A percentile compares a stretch with the other conserved stretches of the same genome.
These are phyloP conservation scores for Moesziomyces globuligerus DNA, from an alignment of 1,284 basidiomycete species.

Conservation along the genomic window DNA sequence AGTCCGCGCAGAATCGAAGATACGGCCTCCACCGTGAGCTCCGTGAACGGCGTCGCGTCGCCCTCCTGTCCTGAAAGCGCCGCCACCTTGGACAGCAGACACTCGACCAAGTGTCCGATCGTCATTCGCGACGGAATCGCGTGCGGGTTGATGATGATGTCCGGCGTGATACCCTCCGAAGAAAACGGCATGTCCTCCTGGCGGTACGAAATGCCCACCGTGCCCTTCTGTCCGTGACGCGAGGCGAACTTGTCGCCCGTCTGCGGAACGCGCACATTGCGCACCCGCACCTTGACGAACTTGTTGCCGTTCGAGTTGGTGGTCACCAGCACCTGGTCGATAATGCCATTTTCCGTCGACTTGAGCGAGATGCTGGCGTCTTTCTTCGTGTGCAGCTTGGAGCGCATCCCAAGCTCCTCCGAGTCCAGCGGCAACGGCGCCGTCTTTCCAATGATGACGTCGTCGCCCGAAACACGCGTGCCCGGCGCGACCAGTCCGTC, in stretches of 20 bases:
- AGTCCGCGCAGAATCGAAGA: slow-evolving; percentile 58
- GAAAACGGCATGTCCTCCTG: slow-evolving; percentile 99
- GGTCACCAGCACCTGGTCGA: slow-evolving; percentile 96
- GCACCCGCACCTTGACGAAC: slow-evolving; percentile 97
- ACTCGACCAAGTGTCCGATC: slow-evolving; percentile 99
- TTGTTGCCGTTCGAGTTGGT: slow-evolving; percentile 96
- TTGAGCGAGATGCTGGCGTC: slow-evolving; percentile 98
- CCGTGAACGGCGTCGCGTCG: slow-evolving; percentile 98
- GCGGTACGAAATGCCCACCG: slow-evolving; percentile 97
- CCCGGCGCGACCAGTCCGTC: slow-evolving; percentile 96
- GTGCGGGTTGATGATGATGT: slow-evolving; percentile 98
- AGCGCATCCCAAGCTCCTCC: slow-evolving; percentile 95
- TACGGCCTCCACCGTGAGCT: slow-evolving; percentile 89
- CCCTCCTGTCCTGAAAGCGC: slow-evolving; percentile 96
- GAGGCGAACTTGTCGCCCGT: slow-evolving; percentile 99
- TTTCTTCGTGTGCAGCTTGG: slow-evolving; percentile 85
- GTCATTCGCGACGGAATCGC: slow-evolving; percentile 99
- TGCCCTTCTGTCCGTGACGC: slow-evolving; percentile 99
- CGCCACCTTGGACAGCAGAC: slow-evolving; percentile 93
- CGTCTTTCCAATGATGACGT: slow-evolving; percentile 99
- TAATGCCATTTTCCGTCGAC: slow-evolving; percentile 95
- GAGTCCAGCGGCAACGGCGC: slow-evolving; percentile 95
- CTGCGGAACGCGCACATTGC: slow-evolving; percentile 94
- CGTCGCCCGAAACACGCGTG: slow-evolving; percentile 92
- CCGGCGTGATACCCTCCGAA: slow-evolving; percentile 92